Percentiles rank a stretch among this genome's conserved stretches.
These are phyloP conservation scores for Kwoniella shandongensis DNA, from an alignment of 768 basidiomycete genomes.

Conservation along the genomic window DNA sequence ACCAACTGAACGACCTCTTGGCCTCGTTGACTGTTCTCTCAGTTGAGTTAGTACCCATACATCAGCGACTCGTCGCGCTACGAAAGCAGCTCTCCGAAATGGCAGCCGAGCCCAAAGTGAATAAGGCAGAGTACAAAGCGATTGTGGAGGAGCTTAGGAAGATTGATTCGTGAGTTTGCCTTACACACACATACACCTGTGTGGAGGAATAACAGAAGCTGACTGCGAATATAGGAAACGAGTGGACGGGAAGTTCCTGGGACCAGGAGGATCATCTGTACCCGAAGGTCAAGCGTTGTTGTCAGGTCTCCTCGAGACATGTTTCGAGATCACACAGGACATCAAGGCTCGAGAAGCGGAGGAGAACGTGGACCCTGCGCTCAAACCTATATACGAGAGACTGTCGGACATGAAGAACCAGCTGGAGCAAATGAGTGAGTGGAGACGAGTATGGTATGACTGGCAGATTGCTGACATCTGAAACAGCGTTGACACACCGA, in stretches of 20 bases:
- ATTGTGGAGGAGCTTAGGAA: conserved; percentile 87
- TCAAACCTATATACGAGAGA: conserved; percentile 91
- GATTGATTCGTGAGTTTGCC: conserved; percentile 65
- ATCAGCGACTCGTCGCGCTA: conserved; percentile 81
- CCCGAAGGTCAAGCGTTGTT: conserved; percentile 89
- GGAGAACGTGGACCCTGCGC: conserved; percentile 77
- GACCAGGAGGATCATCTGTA: conserved; percentile 76
- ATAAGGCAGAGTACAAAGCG: conserved; percentile 83
- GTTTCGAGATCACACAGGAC: conserved; percentile 92
- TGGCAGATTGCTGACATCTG: background rate
- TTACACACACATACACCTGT: background rate
- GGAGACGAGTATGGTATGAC: background rate
- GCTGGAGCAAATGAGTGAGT: conserved; percentile 69
- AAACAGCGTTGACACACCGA: conserved; percentile 77
- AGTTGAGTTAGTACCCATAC: conserved; percentile 83
- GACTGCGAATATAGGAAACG: conserved; percentile 64
- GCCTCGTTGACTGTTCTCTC: conserved; percentile 84
- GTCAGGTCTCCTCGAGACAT: conserved; percentile 89
- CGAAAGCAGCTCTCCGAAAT: conserved; percentile 85
- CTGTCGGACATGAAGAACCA: conserved; percentile 80
- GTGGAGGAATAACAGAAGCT: background rate
- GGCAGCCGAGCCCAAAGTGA: conserved; percentile 73
- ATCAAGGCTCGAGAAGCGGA: conserved; percentile 79
- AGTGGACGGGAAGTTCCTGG: conserved; percentile 93
- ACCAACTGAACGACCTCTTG: conserved; percentile 72